Evolutionary conservation across 2,329 filamentous ascomycete genomes (phyloP).

Genomic region (Beauveria varroae): DNA sequence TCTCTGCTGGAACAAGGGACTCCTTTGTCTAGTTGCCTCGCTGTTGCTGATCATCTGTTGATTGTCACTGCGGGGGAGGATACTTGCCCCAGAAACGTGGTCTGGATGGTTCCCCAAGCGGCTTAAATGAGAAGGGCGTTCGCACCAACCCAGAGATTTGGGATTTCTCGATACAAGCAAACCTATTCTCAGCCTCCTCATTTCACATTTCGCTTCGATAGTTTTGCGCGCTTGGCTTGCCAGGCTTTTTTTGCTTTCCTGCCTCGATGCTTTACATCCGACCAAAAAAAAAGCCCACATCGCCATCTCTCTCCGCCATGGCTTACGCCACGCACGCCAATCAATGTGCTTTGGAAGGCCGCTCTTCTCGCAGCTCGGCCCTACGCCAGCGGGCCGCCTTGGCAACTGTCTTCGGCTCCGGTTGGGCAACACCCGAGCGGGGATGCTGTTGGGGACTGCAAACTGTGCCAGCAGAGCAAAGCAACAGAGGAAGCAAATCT

Average conservation of each 20-base stretch:
- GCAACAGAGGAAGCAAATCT: not conserved
- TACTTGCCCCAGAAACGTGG: conserved; percentile 3
- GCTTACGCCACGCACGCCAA: not conserved
- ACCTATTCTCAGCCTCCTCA: not conserved
- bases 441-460: not conserved
- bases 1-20: not conserved
- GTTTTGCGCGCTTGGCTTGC: not conserved
- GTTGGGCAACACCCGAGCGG: not conserved
- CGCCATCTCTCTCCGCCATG: conserved; percentile 1
- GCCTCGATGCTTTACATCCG: not conserved
- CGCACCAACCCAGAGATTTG: not conserved
- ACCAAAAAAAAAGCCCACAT: not conserved
- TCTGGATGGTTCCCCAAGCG: not conserved
- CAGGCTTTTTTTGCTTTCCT: not conserved
- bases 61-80: conserved; percentile 8
- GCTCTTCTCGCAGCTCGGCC: not conserved
- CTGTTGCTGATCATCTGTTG: not conserved
- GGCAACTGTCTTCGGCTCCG: not conserved
- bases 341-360: not conserved
- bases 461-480: not conserved
- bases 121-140: not conserved
- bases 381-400: not conserved
- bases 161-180: not conserved
- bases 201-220: not conserved
- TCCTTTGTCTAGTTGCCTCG: not conserved